A percentile compares a stretch with the other conserved stretches of the same genome.
Evolutionary conservation across 768 basidiomycete genomes (phyloP).

Genomic region (Psilocybe subaeruginosa): DNA sequence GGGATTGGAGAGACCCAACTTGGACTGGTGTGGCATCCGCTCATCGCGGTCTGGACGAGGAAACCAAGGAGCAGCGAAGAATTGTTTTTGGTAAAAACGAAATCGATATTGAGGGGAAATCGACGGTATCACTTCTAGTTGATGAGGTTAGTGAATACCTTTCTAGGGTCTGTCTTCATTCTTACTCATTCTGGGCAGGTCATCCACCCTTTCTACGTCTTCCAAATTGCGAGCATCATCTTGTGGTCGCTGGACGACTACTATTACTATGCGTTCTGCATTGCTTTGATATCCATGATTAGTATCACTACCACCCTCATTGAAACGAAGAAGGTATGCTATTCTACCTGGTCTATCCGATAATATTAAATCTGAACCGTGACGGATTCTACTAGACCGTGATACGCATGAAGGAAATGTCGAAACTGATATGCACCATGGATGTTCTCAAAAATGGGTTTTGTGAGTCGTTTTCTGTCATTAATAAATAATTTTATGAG

Average conservation of each 20-base stretch:
- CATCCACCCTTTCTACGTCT: conserved; percentile 97
- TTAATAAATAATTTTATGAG: background rate
- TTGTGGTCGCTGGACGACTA: conserved; percentile 97
- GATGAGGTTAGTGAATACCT: conserved; percentile 70
- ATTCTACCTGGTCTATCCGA: background rate
- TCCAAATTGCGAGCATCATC: conserved; percentile 93
- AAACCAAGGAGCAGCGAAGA: conserved; percentile 63
- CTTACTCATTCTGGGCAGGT: conserved; percentile 47
- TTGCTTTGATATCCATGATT: conserved; percentile 84
- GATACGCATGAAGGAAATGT: conserved; percentile 94
- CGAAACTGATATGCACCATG: conserved; percentile 81
- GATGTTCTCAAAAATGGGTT: conserved; percentile 67
- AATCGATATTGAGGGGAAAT: conserved; percentile 91
- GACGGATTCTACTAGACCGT: conserved; percentile 64
- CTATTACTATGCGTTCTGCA: conserved; percentile 97
- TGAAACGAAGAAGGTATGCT: conserved; percentile 86
- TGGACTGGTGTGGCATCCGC: conserved; percentile 70
- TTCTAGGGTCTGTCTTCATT: conserved; percentile 3
- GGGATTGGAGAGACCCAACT: conserved; percentile 87
- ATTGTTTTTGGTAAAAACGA: conserved; percentile 83
- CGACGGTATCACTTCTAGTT: conserved; percentile 72
- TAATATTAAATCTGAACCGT: background rate
- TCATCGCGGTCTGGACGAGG: conserved; percentile 61
- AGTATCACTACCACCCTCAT: conserved; percentile 86
- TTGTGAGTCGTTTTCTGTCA: conserved; percentile 52